These are phyloP conservation scores for Peronospora belbahrii DNA, from an alignment of 352 stramenopile genomes.

Conservation along the genomic window DNA sequence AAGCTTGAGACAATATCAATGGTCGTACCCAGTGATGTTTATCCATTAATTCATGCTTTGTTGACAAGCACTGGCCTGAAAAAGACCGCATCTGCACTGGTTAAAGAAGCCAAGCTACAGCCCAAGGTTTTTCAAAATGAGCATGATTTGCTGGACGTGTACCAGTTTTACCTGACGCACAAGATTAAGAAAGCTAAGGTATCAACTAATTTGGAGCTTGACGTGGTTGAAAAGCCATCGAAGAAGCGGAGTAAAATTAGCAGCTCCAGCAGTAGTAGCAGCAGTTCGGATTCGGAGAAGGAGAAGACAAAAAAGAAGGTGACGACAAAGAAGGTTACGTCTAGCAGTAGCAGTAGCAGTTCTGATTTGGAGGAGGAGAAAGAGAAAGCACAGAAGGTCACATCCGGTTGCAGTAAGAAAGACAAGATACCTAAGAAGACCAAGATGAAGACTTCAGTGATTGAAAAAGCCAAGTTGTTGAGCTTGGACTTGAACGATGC, in stretches of 20 bases:
- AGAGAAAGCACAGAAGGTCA: constrained; percentile 23
- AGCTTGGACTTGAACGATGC: not conserved
- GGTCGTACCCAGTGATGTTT: constrained; percentile 69
- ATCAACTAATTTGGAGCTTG: constrained; percentile 41
- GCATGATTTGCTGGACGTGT: constrained; percentile 68
- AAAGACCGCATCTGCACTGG: constrained; percentile 51
- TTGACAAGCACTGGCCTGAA: constrained; percentile 59
- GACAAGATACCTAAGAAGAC: constrained; percentile 14
- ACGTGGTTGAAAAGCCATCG: constrained; percentile 39
- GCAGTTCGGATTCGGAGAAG: too few species aligned
- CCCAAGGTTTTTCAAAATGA: constrained; percentile 46
- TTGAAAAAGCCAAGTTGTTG: constrained; percentile 21
- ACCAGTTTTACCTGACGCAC: constrained; percentile 54
- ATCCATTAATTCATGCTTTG: constrained; percentile 65
- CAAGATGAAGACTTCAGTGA: constrained; percentile 1
- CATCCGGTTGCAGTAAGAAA: constrained; percentile 19
- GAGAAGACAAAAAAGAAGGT: constrained; percentile 4
- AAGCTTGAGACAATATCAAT: not conserved
- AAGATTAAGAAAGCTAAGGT: constrained; percentile 54
- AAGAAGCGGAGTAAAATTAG: constrained; percentile 14
- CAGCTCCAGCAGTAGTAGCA: constrained; percentile 2
- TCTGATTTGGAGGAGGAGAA: constrained; percentile 1
- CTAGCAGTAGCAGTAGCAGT: not conserved
- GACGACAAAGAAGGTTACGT: not conserved
- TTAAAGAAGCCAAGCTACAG: constrained; percentile 70